A percentile compares a stretch with the other conserved stretches of the same genome.
Evolutionary conservation across 768 basidiomycete species (phyloP).

Genomic region (Hirschioporus abietinus): DNA sequence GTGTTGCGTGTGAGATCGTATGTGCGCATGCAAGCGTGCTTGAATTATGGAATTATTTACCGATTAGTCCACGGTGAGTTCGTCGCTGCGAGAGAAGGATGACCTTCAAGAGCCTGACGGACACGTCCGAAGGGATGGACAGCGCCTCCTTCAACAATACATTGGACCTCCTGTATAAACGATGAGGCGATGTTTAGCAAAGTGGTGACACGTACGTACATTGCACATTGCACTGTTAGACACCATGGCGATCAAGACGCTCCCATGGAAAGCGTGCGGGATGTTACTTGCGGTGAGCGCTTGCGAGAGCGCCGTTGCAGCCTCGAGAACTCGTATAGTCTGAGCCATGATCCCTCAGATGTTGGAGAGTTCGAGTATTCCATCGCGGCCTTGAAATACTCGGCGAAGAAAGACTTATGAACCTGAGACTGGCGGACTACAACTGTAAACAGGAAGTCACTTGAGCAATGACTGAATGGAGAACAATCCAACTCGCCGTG

Average conservation of each 20-base stretch:
- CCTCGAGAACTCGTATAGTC: slow-evolving; percentile 69
- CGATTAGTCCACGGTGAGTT: slow-evolving; percentile 86
- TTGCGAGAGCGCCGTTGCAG: slow-evolving; percentile 68
- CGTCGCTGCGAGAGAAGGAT: slow-evolving; percentile 57
- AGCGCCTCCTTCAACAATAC: slow-evolving; percentile 75
- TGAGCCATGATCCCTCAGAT: slow-evolving; percentile 49
- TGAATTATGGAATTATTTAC: slow-evolving; percentile 31
- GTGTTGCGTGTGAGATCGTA: slow-evolving; percentile 12
- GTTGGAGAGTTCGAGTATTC: not conserved
- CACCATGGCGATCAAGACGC: slow-evolving; percentile 63
- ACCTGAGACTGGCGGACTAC: not conserved
- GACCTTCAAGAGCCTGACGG: slow-evolving; percentile 65
- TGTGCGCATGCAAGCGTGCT: not conserved
- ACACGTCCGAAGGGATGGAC: slow-evolving; percentile 73
- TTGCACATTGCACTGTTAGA: slow-evolving; percentile 61
- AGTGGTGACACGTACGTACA: slow-evolving; percentile 35
- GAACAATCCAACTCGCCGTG: not conserved
- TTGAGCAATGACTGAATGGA: not conserved
- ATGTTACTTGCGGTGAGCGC: slow-evolving; percentile 52
- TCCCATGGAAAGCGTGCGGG: slow-evolving; percentile 81
- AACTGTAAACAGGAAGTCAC: slow-evolving; percentile 1
- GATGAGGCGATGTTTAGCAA: slow-evolving; percentile 8
- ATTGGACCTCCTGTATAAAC: slow-evolving; percentile 66
- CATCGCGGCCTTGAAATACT: not conserved
- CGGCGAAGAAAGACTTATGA: not conserved